A percentile compares a stretch with the other conserved stretches of the same genome.
Conservation (phyloP, 176 grass and related monocot species). For the Phoenix dactylifera region DNA sequence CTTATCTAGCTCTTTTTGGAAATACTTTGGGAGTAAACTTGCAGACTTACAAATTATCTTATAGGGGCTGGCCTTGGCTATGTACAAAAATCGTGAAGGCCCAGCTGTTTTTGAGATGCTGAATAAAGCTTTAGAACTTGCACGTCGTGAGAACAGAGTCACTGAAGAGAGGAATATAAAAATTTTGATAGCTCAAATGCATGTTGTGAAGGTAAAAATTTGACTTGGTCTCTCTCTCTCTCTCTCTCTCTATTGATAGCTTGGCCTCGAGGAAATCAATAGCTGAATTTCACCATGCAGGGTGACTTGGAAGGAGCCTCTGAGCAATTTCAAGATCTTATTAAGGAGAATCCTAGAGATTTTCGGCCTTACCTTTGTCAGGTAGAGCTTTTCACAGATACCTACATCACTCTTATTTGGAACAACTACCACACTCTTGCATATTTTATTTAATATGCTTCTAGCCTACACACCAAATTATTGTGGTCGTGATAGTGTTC, state of each 20-base stretch:
- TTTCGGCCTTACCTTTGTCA: constrained; percentile 84
- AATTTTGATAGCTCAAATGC: constrained; percentile 88
- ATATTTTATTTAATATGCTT: too few species aligned
- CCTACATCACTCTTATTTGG: too few species aligned
- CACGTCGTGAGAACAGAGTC: constrained; percentile 49
- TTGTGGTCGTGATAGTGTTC: neutral
- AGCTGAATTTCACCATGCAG: constrained; percentile 20
- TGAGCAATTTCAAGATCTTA: constrained; percentile 57
- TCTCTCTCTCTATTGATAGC: too few species aligned
- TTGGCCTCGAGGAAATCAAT: neutral
- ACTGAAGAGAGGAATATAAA: constrained; percentile 71
- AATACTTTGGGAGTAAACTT: neutral
- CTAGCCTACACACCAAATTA: too few species aligned
- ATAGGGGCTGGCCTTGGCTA: constrained; percentile 69
- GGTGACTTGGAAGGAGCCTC: constrained; percentile 57
- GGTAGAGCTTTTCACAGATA: constrained; percentile 23
- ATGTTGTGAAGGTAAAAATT: constrained; percentile 54
- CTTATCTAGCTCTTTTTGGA: neutral
- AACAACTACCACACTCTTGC: too few species aligned
- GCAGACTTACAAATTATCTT: neutral
- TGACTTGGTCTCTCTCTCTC: too few species aligned
- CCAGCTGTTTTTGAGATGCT: constrained; percentile 58
- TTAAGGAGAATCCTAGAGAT: constrained; percentile 69
- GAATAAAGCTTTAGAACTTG: constrained; percentile 76
- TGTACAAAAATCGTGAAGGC: constrained; percentile 62